phyloP scores from a whole-genome alignment of 2,329 filamentous ascomycete genomes.

The Tolypocladium amazonense region DNA sequence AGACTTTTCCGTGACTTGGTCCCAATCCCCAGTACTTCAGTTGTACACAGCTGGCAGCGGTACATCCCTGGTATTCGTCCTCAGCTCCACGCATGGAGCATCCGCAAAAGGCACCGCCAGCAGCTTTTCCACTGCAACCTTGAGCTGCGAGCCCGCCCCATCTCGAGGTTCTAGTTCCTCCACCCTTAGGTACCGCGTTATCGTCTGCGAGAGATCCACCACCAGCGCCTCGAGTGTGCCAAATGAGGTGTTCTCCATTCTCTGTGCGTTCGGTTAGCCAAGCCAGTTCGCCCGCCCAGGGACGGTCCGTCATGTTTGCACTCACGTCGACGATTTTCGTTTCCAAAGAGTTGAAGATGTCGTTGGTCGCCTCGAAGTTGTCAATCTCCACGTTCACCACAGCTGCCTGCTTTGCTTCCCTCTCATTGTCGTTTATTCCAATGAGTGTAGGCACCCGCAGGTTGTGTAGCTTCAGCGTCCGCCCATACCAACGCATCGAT shows the following conservation, averaged over 20 bases:
- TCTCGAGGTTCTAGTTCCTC: conserved; percentile 4
- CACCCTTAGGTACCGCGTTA: conserved; percentile 33
- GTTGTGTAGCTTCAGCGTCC: conserved; percentile 38
- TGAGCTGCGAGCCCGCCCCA: conserved; percentile 36
- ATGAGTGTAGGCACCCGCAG: conserved; percentile 57
- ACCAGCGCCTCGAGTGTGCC: conserved; percentile 55
- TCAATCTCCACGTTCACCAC: conserved; percentile 54
- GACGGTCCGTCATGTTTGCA: background rate
- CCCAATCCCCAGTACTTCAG: background rate
- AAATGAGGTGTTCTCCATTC: conserved; percentile 44
- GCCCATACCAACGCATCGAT: conserved; percentile 13
- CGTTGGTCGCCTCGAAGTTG: conserved; percentile 28
- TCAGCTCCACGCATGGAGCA: conserved; percentile 53
- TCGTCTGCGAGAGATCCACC: conserved; percentile 31
- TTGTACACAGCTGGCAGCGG: background rate
- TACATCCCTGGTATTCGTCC: conserved; percentile 16
- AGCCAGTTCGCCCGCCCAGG: background rate
- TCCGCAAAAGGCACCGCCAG: conserved; percentile 64
- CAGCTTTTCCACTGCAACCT: conserved; percentile 58
- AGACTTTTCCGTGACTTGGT: background rate
- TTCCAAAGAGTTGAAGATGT: conserved; percentile 48
- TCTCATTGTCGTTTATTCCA: conserved; percentile 64
- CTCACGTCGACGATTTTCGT: conserved; percentile 49
- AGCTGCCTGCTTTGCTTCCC: conserved; percentile 54
- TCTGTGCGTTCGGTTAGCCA: conserved; percentile 20